Evolutionary conservation across 2,329 filamentous ascomycete species (phyloP).

Genomic region (Trichophyton simii): DNA sequence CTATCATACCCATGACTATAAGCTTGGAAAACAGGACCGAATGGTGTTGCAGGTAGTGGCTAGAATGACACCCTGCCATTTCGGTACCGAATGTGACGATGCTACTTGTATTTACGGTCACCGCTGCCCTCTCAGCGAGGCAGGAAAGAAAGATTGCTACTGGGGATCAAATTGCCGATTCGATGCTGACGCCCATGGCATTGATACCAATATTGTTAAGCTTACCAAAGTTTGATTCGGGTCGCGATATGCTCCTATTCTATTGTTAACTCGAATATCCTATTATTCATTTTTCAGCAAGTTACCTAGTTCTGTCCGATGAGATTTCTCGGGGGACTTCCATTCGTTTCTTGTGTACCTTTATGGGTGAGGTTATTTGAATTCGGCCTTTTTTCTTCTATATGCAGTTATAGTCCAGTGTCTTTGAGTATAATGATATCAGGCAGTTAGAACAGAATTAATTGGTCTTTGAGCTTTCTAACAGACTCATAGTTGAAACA

Average conservation of each 20-base stretch:
- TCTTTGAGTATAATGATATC: not conserved
- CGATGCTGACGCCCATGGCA: slow-evolving; percentile 43
- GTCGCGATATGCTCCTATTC: not conserved
- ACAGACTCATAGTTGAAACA: not conserved
- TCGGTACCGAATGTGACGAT: slow-evolving; percentile 46
- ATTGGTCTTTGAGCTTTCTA: not conserved
- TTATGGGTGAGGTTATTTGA: not conserved
- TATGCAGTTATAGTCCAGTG: not conserved
- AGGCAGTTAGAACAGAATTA: not conserved
- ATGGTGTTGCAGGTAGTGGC: slow-evolving; percentile 46
- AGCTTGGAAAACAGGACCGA: slow-evolving; percentile 41
- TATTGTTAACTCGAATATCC: not conserved
- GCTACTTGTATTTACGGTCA: slow-evolving; percentile 52
- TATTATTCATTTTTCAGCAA: not conserved
- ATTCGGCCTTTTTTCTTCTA: not conserved
- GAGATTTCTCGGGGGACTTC: not conserved
- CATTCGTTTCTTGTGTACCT: not conserved
- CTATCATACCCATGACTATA: slow-evolving; percentile 42
- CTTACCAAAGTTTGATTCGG: slow-evolving; percentile 11
- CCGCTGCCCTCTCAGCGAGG: slow-evolving; percentile 44
- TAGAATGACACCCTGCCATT: slow-evolving; percentile 50
- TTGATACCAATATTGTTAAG: slow-evolving; percentile 46
- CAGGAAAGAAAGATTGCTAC: slow-evolving; percentile 43
- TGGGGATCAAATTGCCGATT: slow-evolving; percentile 49
- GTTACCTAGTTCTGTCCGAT: not conserved